Conservation (phyloP, 1,284 basidiomycete genomes). For the Heterobasidion occidentale region DNA sequence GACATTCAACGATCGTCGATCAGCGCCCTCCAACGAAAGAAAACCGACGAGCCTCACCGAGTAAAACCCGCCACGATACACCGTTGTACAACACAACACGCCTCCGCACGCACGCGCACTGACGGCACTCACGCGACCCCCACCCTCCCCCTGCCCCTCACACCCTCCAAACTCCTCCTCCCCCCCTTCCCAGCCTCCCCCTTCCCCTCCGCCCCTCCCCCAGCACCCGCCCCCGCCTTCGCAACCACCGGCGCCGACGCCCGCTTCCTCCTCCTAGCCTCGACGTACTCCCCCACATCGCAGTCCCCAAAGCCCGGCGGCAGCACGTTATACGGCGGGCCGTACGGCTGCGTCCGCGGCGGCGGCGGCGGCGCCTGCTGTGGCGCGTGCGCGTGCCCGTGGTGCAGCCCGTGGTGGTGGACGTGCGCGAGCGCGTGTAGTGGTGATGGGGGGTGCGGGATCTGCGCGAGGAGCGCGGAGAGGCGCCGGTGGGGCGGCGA, state of each 20-base stretch:
- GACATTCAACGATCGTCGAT: too few species aligned
- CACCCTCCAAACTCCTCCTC: too few species aligned
- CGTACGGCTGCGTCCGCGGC: constrained; percentile 34
- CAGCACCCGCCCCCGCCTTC: neutral
- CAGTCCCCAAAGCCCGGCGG: constrained; percentile 17
- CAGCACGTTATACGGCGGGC: constrained; percentile 31
- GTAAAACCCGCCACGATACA: too few species aligned
- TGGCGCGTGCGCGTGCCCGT: neutral
- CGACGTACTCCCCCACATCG: constrained; percentile 5
- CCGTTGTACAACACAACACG: too few species aligned
- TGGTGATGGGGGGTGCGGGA: neutral
- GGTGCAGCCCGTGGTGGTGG: neutral
- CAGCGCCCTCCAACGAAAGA: too few species aligned
- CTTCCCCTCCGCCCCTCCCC: too few species aligned
- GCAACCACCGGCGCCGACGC: neutral
- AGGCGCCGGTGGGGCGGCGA: neutral
- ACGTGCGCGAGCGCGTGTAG: neutral
- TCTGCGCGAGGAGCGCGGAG: neutral
- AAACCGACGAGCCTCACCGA: too few species aligned
- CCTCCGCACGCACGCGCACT: too few species aligned
- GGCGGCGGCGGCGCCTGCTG: constrained; percentile 6
- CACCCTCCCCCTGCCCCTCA: too few species aligned
- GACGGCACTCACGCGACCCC: too few species aligned
- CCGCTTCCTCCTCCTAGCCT: neutral
- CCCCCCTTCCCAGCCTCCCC: neutral